Base-by-base conservation (phyloP, 2,329 filamentous ascomycete genomes). In the Fusarium haematococcum region DNA sequence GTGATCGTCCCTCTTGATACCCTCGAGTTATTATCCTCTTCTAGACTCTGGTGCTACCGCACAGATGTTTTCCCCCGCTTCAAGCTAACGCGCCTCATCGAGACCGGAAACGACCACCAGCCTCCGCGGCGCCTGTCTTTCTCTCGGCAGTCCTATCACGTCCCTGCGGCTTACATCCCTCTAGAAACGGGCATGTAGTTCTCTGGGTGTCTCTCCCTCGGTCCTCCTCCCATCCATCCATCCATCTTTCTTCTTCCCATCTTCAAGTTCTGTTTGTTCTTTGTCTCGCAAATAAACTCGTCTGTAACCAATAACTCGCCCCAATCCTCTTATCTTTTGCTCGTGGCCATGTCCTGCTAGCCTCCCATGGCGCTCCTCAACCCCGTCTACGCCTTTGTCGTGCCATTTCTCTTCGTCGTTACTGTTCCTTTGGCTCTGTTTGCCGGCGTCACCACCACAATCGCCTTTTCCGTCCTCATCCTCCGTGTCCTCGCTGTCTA, bases 371-470 rank as follows among this genome's bases (percentile, higher is more conserved):
- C 85, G 52, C 80, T 88, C 61, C 81, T 90, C 77, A 90, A 87
- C 60, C 88, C 89, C 27, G 80, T 89, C 68, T 87, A 90, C 79
- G 83, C 85, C 73, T 80, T 93, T 58, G 83, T 91, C 62, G 85
- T 92, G 61, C 91, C 91, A n/a, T 86, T 92, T 77, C 84, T 93
- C 73, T 86, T 90, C 77, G 72, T 92, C 72, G 85, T 92, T 77
- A 91, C 91, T 25, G 82, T 93, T 14, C 91, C 92, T 10, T 86
- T 93, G 63, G 86, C 90, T 75, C 79, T 93, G 59, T 88, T 91
- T 64, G 92, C 92, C 62, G 88, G 87, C 71, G 82, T 93, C 72
- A 93, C 92, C 35, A 91, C 91, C 64, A 87, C 86, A 6, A 75
- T 93, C 57, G 90, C 92, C 43, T 89, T 92, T 73, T 85, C 88